A percentile compares a stretch with the other conserved stretches of the same genome.
Evolutionary conservation across 768 basidiomycete species (phyloP).

Genomic region (Steccherinum ochraceum): DNA sequence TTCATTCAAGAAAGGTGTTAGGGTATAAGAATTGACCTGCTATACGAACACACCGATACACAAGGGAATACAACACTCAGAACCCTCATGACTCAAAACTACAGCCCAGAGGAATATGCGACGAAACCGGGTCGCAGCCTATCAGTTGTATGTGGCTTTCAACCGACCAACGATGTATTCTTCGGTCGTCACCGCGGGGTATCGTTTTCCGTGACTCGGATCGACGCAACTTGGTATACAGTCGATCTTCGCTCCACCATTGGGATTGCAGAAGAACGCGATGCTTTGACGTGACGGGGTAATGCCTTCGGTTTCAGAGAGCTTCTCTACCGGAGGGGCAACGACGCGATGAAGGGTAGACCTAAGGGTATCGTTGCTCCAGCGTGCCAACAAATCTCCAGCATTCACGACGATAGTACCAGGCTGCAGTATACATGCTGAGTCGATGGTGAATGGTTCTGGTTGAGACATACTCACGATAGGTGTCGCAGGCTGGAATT

Average conservation of each 20-base stretch:
- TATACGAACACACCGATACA: no score
- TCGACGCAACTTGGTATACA: constrained; percentile 60
- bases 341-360: constrained; percentile 84
- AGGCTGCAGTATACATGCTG: constrained; percentile 39
- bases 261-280: constrained; percentile 86
- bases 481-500: constrained; percentile 67
- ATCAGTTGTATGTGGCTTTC: constrained; percentile 16
- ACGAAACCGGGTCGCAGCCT: background rate
- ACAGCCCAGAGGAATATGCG: background rate
- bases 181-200: constrained; percentile 65
- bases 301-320: constrained; percentile 43
- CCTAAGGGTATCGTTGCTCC: constrained; percentile 76
- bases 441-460: background rate
- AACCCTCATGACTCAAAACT: no score
- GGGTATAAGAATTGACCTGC: no score
- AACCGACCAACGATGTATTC: constrained; percentile 73
- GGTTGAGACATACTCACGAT: constrained; percentile 43
- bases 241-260: constrained; percentile 57
- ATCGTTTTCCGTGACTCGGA: constrained; percentile 52
- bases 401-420: constrained; percentile 81
- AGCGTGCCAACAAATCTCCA: constrained; percentile 74
- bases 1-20: no score
- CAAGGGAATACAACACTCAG: no score
- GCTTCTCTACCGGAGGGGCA: constrained; percentile 49
- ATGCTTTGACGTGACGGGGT: constrained; percentile 71